Base-by-base conservation (phyloP, 331 rosid genomes). In the Prunus yedoensis region DNA sequence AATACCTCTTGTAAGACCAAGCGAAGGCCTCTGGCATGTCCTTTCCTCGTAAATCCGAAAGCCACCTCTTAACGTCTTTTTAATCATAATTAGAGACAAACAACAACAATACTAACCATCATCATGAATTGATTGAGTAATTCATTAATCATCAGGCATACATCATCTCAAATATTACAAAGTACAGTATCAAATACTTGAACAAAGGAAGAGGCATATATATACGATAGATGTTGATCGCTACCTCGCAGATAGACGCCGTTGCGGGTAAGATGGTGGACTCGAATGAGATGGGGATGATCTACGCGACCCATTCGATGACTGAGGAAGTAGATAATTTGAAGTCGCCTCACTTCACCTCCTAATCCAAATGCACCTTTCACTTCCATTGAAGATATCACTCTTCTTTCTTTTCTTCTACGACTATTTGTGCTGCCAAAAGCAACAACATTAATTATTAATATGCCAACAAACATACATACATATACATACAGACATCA, bases 1-100 rank as follows among this genome's bases (percentile, higher is more conserved):
- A 11, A 62, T 78, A 89, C 98, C 98, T 91, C 77, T 94, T 94
- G 82, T 86, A 90, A 66, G 97, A 89, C 98, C 97, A 90, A 83
- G 96, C 76, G 78, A 87, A 94, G 8, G 89, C 82, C 52, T 91
- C 91, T n/a, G 92, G 83, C 84, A 91, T 83, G 59, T 84, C 89
- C 77, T 85, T 91, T 66, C 96, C 98, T 77, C 96, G 81, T 78
- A 91, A 81, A 63, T 91, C 92, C 4, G 88, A 87, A 18, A 93
- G 86, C 97, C 98, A 91, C 64, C 96, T 89, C 91, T 91, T 93
- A 9, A 93, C 84, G 81, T 91, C 98, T 93, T 82, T 51, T 3
- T 75, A 46, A 57, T 60, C 43, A 2, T 72, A 56, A 78, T 1
- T 64, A 59, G 35, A 18, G 16, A 68, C 15, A 35, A 35, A 20